These are phyloP conservation scores for Penicillium vulpinum DNA, from an alignment of 2,329 filamentous ascomycete genomes.

Conservation along the genomic window DNA sequence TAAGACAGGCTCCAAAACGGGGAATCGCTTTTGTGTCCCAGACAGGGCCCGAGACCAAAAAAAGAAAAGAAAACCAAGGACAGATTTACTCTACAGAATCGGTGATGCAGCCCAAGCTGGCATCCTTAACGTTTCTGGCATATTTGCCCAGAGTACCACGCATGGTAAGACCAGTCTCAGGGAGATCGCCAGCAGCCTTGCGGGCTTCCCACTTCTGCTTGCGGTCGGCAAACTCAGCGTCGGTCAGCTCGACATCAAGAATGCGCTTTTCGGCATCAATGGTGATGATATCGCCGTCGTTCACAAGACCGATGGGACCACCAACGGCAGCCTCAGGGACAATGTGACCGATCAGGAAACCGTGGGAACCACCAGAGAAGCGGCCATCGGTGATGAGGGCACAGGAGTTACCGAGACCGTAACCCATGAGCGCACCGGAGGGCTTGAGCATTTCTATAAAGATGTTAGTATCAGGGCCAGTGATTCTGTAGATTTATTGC, in stretches of 20 bases:
- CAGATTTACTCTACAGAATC: conserved; percentile 39
- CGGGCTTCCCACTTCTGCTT: conserved; percentile 59
- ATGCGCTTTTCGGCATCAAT: conserved; percentile 78
- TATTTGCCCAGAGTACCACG: conserved; percentile 72
- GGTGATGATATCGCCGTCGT: conserved; percentile 75
- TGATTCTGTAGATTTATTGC: background rate
- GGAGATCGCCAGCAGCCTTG: conserved; percentile 39
- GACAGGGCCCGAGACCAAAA: conserved; percentile 15
- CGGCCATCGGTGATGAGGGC: conserved; percentile 77
- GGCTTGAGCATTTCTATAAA: conserved; percentile 68
- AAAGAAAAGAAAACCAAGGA: conserved; percentile 5
- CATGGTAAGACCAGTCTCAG: conserved; percentile 56
- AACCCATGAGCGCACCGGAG: conserved; percentile 71
- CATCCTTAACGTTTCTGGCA: conserved; percentile 52
- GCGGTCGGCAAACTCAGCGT: conserved; percentile 63
- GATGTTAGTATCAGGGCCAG: conserved; percentile 57
- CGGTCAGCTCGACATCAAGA: conserved; percentile 65
- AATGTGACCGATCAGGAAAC: conserved; percentile 90
- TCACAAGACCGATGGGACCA: conserved; percentile 80
- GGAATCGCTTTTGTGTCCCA: conserved; percentile 26
- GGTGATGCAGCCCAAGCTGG: conserved; percentile 51
- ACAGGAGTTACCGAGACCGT: conserved; percentile 67
- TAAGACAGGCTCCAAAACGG: conserved; percentile 18
- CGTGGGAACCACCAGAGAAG: conserved; percentile 82
- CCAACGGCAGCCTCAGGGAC: conserved; percentile 85